Percentiles rank a stretch among this genome's conserved stretches.
Evolutionary conservation across 1,139 yeast genomes (phyloP).

Genomic region (Kodamaea arcana): DNA sequence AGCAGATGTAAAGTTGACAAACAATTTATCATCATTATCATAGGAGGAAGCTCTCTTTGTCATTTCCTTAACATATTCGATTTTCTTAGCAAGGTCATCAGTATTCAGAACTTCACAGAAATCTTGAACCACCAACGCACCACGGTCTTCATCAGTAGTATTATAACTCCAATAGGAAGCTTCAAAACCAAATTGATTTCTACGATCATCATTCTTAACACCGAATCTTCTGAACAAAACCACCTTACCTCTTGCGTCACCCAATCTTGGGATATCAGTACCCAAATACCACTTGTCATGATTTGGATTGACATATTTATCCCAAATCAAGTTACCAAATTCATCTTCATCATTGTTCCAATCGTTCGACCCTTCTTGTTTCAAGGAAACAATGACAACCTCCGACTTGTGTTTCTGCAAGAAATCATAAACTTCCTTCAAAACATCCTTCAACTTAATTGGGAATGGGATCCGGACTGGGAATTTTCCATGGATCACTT

Average conservation of each 20-base stretch:
- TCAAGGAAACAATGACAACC: constrained; percentile 62
- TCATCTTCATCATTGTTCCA: constrained; percentile 65
- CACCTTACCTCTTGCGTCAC: constrained; percentile 65
- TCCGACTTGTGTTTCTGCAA: constrained; percentile 52
- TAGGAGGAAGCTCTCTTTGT: constrained; percentile 51
- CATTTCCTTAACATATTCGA: constrained; percentile 53
- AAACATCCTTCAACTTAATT: constrained; percentile 43
- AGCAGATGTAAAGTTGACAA: constrained; percentile 71
- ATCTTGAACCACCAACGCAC: constrained; percentile 65
- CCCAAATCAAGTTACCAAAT: constrained; percentile 63
- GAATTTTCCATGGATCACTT: constrained; percentile 72
- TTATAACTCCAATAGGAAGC: constrained; percentile 69
- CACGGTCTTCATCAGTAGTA: constrained; percentile 63
- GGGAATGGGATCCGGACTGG: constrained; percentile 66
- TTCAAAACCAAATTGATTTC: constrained; percentile 55
- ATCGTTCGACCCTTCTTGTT: constrained; percentile 67
- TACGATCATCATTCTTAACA: constrained; percentile 43
- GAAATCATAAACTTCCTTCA: constrained; percentile 58
- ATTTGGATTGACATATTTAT: constrained; percentile 47
- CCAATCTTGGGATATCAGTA: constrained; percentile 52
- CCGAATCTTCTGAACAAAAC: constrained; percentile 71
- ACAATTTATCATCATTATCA: constrained; percentile 51
- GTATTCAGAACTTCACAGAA: constrained; percentile 59
- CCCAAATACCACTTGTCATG: constrained; percentile 61
- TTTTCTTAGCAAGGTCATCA: constrained; percentile 56